Base-by-base conservation (phyloP, 805 yeast genomes). In the Wickerhamomyces pijperi region DNA sequence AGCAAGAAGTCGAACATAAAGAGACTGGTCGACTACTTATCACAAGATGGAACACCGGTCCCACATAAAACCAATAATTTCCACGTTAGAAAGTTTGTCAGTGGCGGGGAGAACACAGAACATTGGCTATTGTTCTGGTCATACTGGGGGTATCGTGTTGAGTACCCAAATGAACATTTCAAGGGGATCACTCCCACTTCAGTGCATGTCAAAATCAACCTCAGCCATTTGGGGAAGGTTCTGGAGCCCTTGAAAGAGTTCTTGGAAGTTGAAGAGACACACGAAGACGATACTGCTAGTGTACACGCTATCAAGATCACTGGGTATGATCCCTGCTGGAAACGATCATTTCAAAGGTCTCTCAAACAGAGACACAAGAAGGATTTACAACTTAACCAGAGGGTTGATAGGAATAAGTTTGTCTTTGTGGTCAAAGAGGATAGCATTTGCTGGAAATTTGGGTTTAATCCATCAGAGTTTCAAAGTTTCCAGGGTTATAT, bases 21-120 rank as follows among this genome's bases (percentile, higher is more conserved):
- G 1, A 45, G 50, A 9, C 52, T 68, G 61, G 47, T 68, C 5
- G 20, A 36, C 25, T 25, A 25, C 13, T 12, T 25, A 6, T 21
- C 6, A 21, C 9, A 21, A 21, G 9, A 21, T 21, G 9, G 6
- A 6, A 7, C n/a, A 25, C 29, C 5, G 29, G 13, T 11, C 5
- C n/a, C 29, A 25, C 29, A 9, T 4, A 25, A 25, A 13, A 25
- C 29, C 9, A 25, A 25, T 14, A 25, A 25, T 14, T 25, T 8
- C 13, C 29, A 11, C n/a, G 14, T 25, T 12, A 25, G 29, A 25
- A 13, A 8, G n/a, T 25, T 25, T 14, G 14, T 12, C 9, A 25
- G 14, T 25, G 29, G 29, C 4, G 14, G 14, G n/a, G 13, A 25
- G 12, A 25, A 8, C 29, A 21, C 23, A 5, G 29, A 11, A 12